phyloP scores from a whole-genome alignment of 345 rosid genomes.

The Physaria fendleri region DNA sequence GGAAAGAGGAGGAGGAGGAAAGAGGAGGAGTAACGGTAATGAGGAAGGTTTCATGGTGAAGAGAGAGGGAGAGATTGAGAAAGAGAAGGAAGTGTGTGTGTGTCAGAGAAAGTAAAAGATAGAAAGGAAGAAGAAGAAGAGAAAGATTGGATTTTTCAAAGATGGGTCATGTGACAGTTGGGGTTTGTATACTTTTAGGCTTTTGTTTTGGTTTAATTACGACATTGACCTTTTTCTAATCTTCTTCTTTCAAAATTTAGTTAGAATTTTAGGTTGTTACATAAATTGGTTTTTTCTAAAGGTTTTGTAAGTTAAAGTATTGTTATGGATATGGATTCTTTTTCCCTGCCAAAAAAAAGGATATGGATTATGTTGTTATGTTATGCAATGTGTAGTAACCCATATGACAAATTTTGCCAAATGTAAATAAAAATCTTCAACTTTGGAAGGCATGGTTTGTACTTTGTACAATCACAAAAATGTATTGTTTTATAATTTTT shows the following conservation, averaged over 20 bases:
- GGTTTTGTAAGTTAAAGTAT: background rate
- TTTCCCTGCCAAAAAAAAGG: no score
- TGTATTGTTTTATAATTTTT: no score
- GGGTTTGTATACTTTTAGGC: conserved; percentile 4
- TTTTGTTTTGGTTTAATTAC: conserved; percentile 15
- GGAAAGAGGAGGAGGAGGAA: no score
- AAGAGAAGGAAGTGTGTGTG: conserved; percentile 8
- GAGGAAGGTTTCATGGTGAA: conserved; percentile 40
- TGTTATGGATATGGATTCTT: background rate
- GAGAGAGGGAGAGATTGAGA: conserved; percentile 11
- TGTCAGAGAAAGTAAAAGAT: conserved; percentile 15
- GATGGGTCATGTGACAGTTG: conserved; percentile 38
- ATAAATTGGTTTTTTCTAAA: background rate
- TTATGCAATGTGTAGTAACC: background rate
- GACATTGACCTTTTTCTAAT: conserved; percentile 10
- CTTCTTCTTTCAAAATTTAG: background rate
- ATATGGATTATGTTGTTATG: background rate
- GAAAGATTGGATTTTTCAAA: conserved; percentile 24
- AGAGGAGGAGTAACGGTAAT: conserved; percentile 29
- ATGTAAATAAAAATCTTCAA: background rate
- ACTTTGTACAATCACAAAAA: no score
- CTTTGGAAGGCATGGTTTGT: no score
- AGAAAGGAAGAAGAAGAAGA: background rate
- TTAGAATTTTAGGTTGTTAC: background rate
- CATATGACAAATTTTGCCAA: background rate